Conservation (phyloP, 1,284 basidiomycete genomes). For the Polyporus tsugae region DNA sequence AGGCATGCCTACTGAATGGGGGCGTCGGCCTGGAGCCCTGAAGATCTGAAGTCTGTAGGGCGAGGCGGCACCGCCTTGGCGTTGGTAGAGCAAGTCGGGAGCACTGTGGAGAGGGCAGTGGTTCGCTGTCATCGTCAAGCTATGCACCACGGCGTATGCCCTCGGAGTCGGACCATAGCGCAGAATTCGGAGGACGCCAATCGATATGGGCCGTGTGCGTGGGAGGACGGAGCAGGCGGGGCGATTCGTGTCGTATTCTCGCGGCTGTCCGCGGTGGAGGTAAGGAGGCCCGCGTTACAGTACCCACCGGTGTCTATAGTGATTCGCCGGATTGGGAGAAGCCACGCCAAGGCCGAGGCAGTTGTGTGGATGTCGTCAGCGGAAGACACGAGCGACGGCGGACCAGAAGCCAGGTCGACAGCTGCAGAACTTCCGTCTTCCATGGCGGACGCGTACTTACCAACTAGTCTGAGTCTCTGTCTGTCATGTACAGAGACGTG, state of each 20-base stretch:
- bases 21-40: background rate
- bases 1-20: background rate
- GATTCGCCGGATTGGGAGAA: background rate
- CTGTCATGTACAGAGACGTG: background rate
- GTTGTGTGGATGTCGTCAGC: background rate
- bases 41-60: background rate
- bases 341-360: background rate
- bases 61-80: background rate
- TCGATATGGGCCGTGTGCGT: background rate
- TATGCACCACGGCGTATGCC: background rate
- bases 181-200: background rate
- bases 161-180: background rate
- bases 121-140: conserved; percentile 3
- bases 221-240: background rate
- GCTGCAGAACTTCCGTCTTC: background rate
- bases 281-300: background rate
- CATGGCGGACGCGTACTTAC: background rate
- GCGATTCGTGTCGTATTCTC: background rate
- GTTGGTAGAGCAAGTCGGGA: background rate
- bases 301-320: conserved; percentile 6
- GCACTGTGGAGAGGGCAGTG: background rate
- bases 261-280: background rate
- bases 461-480: background rate
- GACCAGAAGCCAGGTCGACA: background rate
- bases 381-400: background rate